Base-by-base conservation (phyloP, 2,329 filamentous ascomycete genomes). In the Lachnellula cervina region DNA sequence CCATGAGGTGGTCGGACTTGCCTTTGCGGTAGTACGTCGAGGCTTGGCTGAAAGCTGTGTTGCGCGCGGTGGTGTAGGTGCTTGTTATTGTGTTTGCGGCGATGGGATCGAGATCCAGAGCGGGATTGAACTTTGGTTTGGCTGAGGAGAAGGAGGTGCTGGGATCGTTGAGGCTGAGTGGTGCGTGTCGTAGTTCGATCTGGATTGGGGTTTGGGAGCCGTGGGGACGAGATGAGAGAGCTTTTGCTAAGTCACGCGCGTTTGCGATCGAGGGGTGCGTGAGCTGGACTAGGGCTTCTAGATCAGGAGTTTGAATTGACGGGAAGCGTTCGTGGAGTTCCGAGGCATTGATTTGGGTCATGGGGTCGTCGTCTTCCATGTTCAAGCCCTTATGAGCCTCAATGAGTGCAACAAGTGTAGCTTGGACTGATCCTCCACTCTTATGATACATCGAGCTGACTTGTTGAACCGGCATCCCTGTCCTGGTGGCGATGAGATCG, bases 1-100 rank as follows among this genome's bases (percentile, higher is more conserved):
- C 82, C 75, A 89, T 91, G 3, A 93, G 74, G 0, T 79, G 86
- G 59, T 90, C 83, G 0, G 89, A 91, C 62, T 81, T 85, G 17
- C 81, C 80, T 62, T 77, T 80, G 35, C 82, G 79, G 64, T 82
- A 81, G 2, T 82, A 80, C 8, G 76, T 71, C 9, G 76, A 74
- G 3, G 85, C 85, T 70, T 86, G 78, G 4, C 70, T 70, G 62
- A 84, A 82, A 13, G 82, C 82, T 4, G 54, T 45, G 42, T 69
- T 60, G 3, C 69, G 62, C 4, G 55, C 52, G 7, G 52, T 21
- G n/a, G 43, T 45, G 43, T 63, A 59, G 5, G 48, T 37, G 2
- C 52, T 40, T 25, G 61, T 60, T 11, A 54, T 46, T 16, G 52
- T 46, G 32, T 55, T 40, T n/a, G 60, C 43, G 19, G 48, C 14